Evolutionary conservation across 306 rosid species (phyloP).

Genomic region (Quercus dentata): DNA sequence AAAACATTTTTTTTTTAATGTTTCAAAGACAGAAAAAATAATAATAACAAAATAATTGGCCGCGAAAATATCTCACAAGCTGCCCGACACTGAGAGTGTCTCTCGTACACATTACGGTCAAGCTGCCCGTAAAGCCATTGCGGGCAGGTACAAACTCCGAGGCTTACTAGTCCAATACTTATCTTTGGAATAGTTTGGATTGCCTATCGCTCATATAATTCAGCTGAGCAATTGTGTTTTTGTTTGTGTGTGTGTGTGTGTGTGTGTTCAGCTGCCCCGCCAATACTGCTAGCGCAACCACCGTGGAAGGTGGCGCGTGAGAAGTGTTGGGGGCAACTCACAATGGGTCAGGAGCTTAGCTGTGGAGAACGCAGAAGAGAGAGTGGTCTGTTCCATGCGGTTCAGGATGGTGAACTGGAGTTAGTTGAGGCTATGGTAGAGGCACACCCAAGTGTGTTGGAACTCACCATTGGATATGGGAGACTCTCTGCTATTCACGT

Average conservation of each 20-base stretch:
- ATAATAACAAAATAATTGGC: neutral
- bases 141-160: slow-evolving; percentile 61
- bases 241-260: too few relatives aligned
- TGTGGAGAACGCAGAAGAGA: slow-evolving; percentile 41
- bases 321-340: slow-evolving; percentile 13
- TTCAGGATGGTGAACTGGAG: slow-evolving; percentile 61
- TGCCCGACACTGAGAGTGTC: neutral
- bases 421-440: slow-evolving; percentile 38
- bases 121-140: slow-evolving; percentile 50
- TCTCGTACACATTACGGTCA: slow-evolving; percentile 23
- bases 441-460: slow-evolving; percentile 44
- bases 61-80: neutral
- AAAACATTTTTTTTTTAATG: too few relatives aligned
- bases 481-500: slow-evolving; percentile 63
- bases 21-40: too few relatives aligned
- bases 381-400: slow-evolving; percentile 51
- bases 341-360: slow-evolving; percentile 83
- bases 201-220: neutral
- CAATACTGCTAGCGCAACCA: slow-evolving; percentile 1
- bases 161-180: slow-evolving; percentile 10
- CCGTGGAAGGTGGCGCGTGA: slow-evolving; percentile 54
- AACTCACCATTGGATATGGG: slow-evolving; percentile 35
- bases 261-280: neutral
- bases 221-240: neutral
- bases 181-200: neutral